Conservation (phyloP, 768 basidiomycete genomes). For the Gloeophyllum trabeum region DNA sequence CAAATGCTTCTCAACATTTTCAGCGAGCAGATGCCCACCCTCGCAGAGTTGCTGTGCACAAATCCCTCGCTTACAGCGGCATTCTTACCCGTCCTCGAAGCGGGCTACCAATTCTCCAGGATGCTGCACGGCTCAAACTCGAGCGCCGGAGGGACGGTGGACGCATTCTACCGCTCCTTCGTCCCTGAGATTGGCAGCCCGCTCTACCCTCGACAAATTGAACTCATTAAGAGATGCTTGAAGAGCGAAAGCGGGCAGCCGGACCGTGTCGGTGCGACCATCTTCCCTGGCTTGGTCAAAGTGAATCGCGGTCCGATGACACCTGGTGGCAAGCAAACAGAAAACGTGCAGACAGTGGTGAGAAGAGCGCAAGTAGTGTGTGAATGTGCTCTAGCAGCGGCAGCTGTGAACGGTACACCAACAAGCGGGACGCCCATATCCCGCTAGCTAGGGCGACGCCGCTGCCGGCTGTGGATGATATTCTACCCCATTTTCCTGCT, state of each 20-base stretch:
- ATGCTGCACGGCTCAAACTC: slow-evolving; percentile 73
- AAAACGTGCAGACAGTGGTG: slow-evolving; percentile 62
- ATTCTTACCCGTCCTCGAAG: slow-evolving; percentile 50
- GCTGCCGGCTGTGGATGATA: no score
- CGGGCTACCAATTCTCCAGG: slow-evolving; percentile 71
- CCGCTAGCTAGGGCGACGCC: no score
- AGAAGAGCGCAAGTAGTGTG: slow-evolving; percentile 81
- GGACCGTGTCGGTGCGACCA: slow-evolving; percentile 72
- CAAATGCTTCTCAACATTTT: slow-evolving; percentile 62
- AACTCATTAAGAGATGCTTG: slow-evolving; percentile 75
- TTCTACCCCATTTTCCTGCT: no score
- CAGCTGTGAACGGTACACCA: no score
- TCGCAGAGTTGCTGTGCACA: slow-evolving; percentile 40
- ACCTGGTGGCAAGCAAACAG: slow-evolving; percentile 25
- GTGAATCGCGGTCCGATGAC: slow-evolving; percentile 35
- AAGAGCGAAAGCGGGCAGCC: slow-evolving; percentile 62
- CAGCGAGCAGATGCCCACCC: slow-evolving; percentile 57
- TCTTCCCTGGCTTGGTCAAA: slow-evolving; percentile 85
- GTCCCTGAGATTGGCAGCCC: slow-evolving; percentile 72
- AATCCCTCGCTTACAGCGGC: slow-evolving; percentile 25
- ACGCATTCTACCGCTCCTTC: slow-evolving; percentile 80
- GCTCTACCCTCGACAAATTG: slow-evolving; percentile 70
- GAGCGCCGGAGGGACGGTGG: slow-evolving; percentile 32
- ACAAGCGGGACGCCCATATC: no score
- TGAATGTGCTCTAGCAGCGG: slow-evolving; percentile 54